A percentile compares a stretch with the other conserved stretches of the same genome.
phyloP scores from a whole-genome alignment of 2,329 filamentous ascomycete species.

The Harringtonia aguacate region DNA sequence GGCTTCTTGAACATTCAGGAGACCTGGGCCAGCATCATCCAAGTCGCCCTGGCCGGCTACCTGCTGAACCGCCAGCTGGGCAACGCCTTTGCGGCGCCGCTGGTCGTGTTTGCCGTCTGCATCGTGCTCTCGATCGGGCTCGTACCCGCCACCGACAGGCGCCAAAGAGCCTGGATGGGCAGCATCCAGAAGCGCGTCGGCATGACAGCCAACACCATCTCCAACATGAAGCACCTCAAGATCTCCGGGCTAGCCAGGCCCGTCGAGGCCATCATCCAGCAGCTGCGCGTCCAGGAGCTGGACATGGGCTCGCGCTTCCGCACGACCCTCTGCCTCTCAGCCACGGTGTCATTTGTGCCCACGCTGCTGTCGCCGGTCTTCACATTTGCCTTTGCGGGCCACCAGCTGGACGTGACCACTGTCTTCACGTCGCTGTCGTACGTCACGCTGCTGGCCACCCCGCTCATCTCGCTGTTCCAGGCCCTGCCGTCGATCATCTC shows the following conservation, averaged over 20 bases:
- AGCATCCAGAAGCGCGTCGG: constrained; percentile 15
- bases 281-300: constrained; percentile 23
- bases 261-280: constrained; percentile 20
- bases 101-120: constrained; percentile 7
- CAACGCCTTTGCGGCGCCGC: constrained; percentile 10
- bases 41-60: constrained; percentile 12
- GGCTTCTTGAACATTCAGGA: constrained; percentile 19
- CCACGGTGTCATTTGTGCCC: constrained; percentile 22
- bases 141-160: not conserved
- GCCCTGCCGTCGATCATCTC: constrained; percentile 20
- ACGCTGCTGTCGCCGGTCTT: constrained; percentile 24
- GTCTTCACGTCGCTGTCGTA: constrained; percentile 23
- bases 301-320: constrained; percentile 18
- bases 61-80: constrained; percentile 12
- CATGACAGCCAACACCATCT: constrained; percentile 17
- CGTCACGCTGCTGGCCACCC: constrained; percentile 21
- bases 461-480: constrained; percentile 22
- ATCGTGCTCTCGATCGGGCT: not conserved
- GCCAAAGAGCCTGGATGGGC: constrained; percentile 16
- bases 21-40: constrained; percentile 12
- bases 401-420: constrained; percentile 14
- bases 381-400: constrained; percentile 18
- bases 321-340: constrained; percentile 15
- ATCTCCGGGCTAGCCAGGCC: constrained; percentile 23
- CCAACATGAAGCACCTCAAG: constrained; percentile 27